Percentiles rank a stretch among this genome's conserved stretches.
phyloP scores from a whole-genome alignment of 2,329 filamentous ascomycete species.

The Gaeumannomyces tritici region DNA sequence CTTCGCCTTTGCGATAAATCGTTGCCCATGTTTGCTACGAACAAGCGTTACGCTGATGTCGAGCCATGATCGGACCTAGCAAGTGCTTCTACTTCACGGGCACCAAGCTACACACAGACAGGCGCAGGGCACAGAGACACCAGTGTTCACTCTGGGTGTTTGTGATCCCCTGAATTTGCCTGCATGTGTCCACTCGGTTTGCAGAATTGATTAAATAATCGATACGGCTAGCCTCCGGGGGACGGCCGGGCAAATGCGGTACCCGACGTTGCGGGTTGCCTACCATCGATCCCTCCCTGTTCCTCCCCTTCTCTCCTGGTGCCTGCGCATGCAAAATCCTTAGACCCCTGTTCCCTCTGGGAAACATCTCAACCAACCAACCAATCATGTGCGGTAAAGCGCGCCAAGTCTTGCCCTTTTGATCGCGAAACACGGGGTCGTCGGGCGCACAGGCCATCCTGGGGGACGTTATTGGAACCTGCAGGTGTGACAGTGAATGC shows the following conservation, averaged over 20 bases:
- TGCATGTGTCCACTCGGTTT: background rate
- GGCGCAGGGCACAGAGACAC: too few species aligned
- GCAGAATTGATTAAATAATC: background rate
- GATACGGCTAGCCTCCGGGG: background rate
- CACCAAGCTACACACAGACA: too few species aligned
- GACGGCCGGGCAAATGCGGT: too few species aligned
- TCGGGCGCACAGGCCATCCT: background rate
- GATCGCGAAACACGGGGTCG: background rate
- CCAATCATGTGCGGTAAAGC: background rate
- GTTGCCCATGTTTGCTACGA: background rate
- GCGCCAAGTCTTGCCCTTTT: background rate
- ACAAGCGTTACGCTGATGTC: background rate
- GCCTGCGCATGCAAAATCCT: background rate
- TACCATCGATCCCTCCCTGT: background rate
- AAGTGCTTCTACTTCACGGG: too few species aligned
- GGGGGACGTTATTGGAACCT: background rate
- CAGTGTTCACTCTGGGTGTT: too few species aligned
- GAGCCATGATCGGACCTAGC: too few species aligned
- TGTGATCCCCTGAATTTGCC: too few species aligned
- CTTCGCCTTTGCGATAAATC: background rate
- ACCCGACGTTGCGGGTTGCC: too few species aligned
- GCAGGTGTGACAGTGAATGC: background rate
- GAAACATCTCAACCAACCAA: background rate
- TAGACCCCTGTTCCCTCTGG: background rate
- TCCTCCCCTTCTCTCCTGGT: background rate